A percentile compares a stretch with the other conserved stretches of the same genome.
Conservation (phyloP, 1,139 yeast genomes). For the Yamadazyma pseudoaaseri region DNA sequence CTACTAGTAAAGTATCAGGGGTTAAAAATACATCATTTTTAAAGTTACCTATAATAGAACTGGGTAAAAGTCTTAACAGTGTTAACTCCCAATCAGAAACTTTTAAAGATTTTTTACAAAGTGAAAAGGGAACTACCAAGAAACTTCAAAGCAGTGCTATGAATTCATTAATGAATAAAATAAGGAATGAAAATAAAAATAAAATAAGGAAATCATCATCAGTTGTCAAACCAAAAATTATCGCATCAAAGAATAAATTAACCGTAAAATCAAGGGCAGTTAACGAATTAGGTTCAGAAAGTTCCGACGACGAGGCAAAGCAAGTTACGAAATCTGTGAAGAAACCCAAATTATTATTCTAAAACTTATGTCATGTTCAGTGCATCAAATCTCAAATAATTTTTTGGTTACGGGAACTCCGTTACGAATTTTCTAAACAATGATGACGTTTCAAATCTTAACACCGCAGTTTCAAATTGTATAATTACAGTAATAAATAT, state of each 20-base stretch:
- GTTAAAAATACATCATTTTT: constrained; percentile 23
- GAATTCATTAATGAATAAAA: constrained; percentile 45
- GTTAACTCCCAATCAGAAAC: constrained; percentile 11
- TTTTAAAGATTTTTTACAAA: background rate
- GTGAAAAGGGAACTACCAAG: background rate
- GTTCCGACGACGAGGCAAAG: constrained; percentile 17
- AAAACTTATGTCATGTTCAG: constrained; percentile 1
- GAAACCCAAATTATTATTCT: constrained; percentile 13
- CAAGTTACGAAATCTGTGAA: constrained; percentile 11
- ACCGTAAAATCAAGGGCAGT: background rate
- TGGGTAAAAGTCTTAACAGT: constrained; percentile 39
- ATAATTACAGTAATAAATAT: too few species aligned
- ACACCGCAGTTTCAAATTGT: too few species aligned
- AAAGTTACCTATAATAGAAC: constrained; percentile 44
- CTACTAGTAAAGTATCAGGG: constrained; percentile 13
- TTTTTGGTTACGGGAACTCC: too few species aligned
- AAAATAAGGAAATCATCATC: background rate
- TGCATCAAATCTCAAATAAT: too few species aligned
- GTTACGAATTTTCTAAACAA: too few species aligned
- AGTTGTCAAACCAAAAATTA: background rate
- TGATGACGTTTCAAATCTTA: too few species aligned
- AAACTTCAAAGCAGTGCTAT: constrained; percentile 16
- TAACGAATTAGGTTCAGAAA: constrained; percentile 1
- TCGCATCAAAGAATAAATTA: background rate
- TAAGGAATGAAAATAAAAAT: constrained; percentile 28